These are phyloP conservation scores for Yueomyces sinensis DNA, from an alignment of 805 yeast genomes.

Conservation along the genomic window DNA sequence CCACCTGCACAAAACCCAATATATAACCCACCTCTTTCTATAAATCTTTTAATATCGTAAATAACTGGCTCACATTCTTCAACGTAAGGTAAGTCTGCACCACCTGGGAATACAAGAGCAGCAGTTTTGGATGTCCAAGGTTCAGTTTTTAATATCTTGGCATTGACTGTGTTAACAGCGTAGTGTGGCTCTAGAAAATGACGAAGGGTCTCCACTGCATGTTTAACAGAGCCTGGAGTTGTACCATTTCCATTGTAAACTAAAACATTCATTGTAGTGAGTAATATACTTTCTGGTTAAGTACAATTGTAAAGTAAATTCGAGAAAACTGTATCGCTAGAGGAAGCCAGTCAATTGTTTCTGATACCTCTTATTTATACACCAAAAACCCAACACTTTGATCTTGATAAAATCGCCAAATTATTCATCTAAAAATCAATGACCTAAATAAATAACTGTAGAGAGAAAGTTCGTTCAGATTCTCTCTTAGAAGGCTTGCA, in stretches of 20 bases:
- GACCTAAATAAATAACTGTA: too few relatives aligned
- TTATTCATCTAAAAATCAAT: too few relatives aligned
- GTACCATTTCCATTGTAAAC: conserved; percentile 70
- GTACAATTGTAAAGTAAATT: too few relatives aligned
- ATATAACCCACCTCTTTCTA: conserved; percentile 63
- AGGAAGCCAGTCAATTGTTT: neutral
- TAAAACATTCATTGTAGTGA: conserved; percentile 48
- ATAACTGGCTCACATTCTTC: conserved; percentile 58
- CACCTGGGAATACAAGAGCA: conserved; percentile 83
- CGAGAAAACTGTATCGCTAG: neutral
- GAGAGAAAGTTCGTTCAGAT: too few relatives aligned
- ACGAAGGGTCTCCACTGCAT: conserved; percentile 66
- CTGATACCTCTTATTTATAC: too few relatives aligned
- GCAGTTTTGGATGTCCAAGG: conserved; percentile 84
- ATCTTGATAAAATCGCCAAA: too few relatives aligned
- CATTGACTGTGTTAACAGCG: conserved; percentile 65
- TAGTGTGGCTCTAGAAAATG: conserved; percentile 71
- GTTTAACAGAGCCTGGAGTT: conserved; percentile 75
- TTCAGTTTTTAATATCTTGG: conserved; percentile 50
- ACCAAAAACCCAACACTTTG: too few relatives aligned
- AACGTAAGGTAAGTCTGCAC: conserved; percentile 88
- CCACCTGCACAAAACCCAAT: conserved; percentile 96
- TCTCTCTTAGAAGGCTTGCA: too few relatives aligned
- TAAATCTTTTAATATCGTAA: conserved; percentile 44
- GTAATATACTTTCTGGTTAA: neutral